These are phyloP conservation scores for Aureobasidium sp. DNA, from an alignment of 2,329 filamentous ascomycete genomes.

Conservation along the genomic window DNA sequence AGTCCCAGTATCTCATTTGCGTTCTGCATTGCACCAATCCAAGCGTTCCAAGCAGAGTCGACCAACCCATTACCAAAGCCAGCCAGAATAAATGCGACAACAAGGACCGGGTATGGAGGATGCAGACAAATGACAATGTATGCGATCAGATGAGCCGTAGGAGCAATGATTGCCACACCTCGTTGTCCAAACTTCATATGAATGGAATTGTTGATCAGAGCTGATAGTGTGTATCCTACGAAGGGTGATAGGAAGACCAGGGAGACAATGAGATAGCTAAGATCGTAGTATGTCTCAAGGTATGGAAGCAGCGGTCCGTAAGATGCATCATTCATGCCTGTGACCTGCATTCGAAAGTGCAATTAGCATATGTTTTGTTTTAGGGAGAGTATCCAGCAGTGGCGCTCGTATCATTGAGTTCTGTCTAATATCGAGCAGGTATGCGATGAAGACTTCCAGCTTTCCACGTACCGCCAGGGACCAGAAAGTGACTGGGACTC, in stretches of 20 bases:
- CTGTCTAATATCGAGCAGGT: no score
- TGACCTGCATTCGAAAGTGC: neutral
- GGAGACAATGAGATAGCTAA: neutral
- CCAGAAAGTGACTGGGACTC: neutral
- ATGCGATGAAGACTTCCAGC: no score
- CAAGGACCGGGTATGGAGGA: conserved; percentile 56
- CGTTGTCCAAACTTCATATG: conserved; percentile 60
- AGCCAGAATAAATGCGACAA: conserved; percentile 31
- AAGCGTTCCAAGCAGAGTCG: conserved; percentile 55
- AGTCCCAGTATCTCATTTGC: conserved; percentile 63
- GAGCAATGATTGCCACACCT: conserved; percentile 19
- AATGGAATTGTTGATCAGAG: conserved; percentile 52
- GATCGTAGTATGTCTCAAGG: neutral
- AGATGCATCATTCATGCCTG: neutral
- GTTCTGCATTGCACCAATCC: conserved; percentile 41
- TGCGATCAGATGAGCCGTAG: conserved; percentile 50
- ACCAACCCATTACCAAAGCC: neutral
- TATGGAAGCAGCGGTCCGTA: neutral
- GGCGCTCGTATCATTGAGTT: no score
- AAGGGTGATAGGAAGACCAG: conserved; percentile 51
- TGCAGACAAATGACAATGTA: conserved; percentile 56
- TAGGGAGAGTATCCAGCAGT: no score
- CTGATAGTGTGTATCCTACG: conserved; percentile 55
- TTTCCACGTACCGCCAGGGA: neutral
- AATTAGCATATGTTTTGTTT: no score